These are phyloP conservation scores for Fennellomyces sp. DNA, from an alignment of 371 early-diverging fungal species.

Conservation along the genomic window DNA sequence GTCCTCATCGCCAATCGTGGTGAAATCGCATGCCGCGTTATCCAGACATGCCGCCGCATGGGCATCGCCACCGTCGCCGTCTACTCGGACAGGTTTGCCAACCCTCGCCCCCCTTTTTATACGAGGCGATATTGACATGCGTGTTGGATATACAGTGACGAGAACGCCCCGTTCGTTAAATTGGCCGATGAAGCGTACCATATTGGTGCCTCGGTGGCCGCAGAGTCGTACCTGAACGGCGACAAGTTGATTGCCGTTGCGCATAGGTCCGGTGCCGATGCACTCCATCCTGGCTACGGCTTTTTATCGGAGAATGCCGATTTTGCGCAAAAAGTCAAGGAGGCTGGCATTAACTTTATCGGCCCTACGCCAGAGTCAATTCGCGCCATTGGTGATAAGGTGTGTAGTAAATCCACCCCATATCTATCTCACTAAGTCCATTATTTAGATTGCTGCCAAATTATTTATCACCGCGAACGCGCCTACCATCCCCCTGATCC, in stretches of 20 bases:
- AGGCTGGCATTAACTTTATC: slow-evolving; percentile 75
- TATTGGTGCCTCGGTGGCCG: slow-evolving; percentile 73
- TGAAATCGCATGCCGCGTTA: slow-evolving; percentile 94
- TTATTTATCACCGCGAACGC: slow-evolving; percentile 45
- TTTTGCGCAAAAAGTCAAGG: slow-evolving; percentile 73
- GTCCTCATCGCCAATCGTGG: slow-evolving; percentile 97
- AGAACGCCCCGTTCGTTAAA: slow-evolving; percentile 78
- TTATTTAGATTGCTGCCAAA: slow-evolving; percentile 73
- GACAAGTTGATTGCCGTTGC: slow-evolving; percentile 66
- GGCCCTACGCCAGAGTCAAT: slow-evolving; percentile 82
- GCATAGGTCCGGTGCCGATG: slow-evolving; percentile 70
- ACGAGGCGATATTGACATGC: too few species aligned
- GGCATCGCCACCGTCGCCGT: slow-evolving; percentile 93
- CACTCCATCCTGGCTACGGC: slow-evolving; percentile 91
- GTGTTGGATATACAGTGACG: too few species aligned
- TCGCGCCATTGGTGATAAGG: slow-evolving; percentile 95
- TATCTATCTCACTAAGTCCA: background rate
- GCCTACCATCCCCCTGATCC: slow-evolving; percentile 84
- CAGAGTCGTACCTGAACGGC: slow-evolving; percentile 72
- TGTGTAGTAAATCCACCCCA: slow-evolving; percentile 23
- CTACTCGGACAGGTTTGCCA: slow-evolving; percentile 79
- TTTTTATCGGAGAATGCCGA: slow-evolving; percentile 83
- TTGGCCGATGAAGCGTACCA: slow-evolving; percentile 83
- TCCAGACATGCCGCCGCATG: slow-evolving; percentile 80
- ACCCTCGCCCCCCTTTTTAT: background rate